Evolutionary conservation across 306 rosid species (phyloP).

Genomic region (Trichosanthes cucumerina): DNA sequence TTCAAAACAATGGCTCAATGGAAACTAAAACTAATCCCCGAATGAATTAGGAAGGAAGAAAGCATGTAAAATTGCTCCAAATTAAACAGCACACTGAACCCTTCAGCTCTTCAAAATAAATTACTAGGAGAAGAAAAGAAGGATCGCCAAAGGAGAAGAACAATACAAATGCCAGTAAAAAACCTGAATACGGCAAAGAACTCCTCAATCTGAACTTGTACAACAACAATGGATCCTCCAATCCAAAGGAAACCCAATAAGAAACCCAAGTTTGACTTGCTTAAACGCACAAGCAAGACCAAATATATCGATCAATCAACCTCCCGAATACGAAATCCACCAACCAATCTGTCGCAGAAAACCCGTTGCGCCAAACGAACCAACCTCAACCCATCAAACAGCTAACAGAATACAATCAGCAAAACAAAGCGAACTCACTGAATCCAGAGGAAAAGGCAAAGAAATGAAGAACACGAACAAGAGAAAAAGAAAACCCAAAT

Average conservation of each 20-base stretch:
- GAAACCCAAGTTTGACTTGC: not conserved
- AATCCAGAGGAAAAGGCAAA: not conserved
- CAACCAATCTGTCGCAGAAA: not conserved
- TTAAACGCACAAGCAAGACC: not conserved
- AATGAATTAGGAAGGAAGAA: not conserved
- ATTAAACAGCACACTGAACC: not conserved
- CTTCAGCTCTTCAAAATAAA: not conserved
- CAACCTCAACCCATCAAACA: not conserved
- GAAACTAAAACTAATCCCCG: not conserved
- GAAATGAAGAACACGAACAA: not conserved
- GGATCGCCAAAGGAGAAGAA: not conserved
- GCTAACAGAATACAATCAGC: not conserved
- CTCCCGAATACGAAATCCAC: not conserved
- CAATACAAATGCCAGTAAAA: not conserved
- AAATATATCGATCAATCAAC: not conserved
- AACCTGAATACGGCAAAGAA: not conserved
- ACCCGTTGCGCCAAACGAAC: not conserved
- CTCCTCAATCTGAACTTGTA: conserved; percentile 1
- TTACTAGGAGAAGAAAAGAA: not conserved
- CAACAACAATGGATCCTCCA: not conserved
- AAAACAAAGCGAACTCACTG: not conserved
- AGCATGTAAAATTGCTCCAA: not conserved
- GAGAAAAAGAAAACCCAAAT: not conserved
- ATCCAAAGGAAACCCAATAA: not conserved
- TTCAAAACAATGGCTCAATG: not conserved